Base-by-base conservation (phyloP, 257 asterid species). In the Fraxinus excelsior region DNA sequence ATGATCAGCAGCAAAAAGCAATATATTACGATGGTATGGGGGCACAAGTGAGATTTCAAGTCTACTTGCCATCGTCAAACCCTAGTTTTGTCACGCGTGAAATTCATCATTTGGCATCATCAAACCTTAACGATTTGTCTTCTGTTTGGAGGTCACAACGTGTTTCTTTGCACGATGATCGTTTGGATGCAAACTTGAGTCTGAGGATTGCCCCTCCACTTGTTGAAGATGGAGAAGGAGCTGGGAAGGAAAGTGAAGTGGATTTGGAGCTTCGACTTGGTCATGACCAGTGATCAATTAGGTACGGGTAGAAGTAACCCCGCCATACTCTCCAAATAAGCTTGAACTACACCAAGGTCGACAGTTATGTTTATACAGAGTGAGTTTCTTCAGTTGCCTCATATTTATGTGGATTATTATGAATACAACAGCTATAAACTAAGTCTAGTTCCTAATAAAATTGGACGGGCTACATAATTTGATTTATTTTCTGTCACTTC, bases 231-330 rank as follows among this genome's bases (percentile, higher is more conserved):
- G 88, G 70, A 3, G 84, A 74, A 11, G 83, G 60, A 7, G 31
- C 31, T 28, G 83, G 42, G 72, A 84, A 82, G 77, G 89, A 84
- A 62, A 74, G 32, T 72, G 91, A 94, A 67, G 83, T 92, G 32
- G 98, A 94, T 82, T 88, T 94, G 92, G 97, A 92, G 91, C 98
- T 92, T 78, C 97, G 96, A 9, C 87, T 94, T n/a, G 98, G 98
- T 23, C 84, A 88, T 46, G 79, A 87, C 40, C 90, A 82, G 35
- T 79, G 85, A 79, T 49, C 75, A 58, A 71, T 58, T 70, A 42
- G 21, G 51, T 38, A 44, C n/a, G n/a, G 65, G 14, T 29, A 32
- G 72, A 21, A 51, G 29, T 8, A 56, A 56, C 46, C 71, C 32
- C n/a, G 60, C 73, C 69, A 2, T 73, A 32, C 38, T 31, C 31